Conservation (phyloP, 495 filamentous ascomycete genomes). For the Neurospora sp. region DNA sequence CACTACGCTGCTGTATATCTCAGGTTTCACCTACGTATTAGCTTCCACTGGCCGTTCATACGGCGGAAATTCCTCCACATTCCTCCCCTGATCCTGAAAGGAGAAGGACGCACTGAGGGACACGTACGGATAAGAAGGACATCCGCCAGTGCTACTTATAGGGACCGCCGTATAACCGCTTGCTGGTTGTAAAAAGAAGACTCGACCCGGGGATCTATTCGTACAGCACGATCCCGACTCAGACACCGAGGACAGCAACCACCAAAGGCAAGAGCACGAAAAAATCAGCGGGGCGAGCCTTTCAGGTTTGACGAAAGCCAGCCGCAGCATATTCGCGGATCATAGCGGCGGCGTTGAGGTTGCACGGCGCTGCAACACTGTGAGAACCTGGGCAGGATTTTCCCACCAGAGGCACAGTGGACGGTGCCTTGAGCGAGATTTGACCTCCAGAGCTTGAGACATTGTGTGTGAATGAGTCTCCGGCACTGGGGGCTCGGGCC, state of each 20-base stretch:
- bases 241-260: slow-evolving; percentile 2
- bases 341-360: slow-evolving; percentile 23
- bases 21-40: neutral
- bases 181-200: slow-evolving; percentile 13
- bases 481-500: neutral
- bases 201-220: slow-evolving; percentile 9
- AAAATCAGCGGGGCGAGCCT: neutral
- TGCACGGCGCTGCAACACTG: slow-evolving; percentile 25
- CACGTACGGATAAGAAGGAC: slow-evolving; percentile 8
- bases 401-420: slow-evolving; percentile 3
- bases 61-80: slow-evolving; percentile 6
- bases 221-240: slow-evolving; percentile 19
- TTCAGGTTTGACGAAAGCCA: slow-evolving; percentile 1
- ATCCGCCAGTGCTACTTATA: slow-evolving; percentile 21
- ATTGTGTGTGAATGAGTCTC: slow-evolving; percentile 6
- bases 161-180: slow-evolving; percentile 14
- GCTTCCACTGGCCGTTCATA: slow-evolving; percentile 1
- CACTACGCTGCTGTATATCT: neutral
- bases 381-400: slow-evolving; percentile 13
- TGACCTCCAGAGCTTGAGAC: slow-evolving; percentile 11
- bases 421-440: slow-evolving; percentile 8
- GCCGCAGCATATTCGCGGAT: slow-evolving; percentile 12
- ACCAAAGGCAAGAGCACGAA: slow-evolving; percentile 7
- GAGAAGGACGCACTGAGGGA: neutral
- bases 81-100: neutral